A percentile compares a stretch with the other conserved stretches of the same genome.
These are phyloP conservation scores for Xylariales sp. DNA, from an alignment of 2,329 filamentous ascomycete species.

Conservation along the genomic window DNA sequence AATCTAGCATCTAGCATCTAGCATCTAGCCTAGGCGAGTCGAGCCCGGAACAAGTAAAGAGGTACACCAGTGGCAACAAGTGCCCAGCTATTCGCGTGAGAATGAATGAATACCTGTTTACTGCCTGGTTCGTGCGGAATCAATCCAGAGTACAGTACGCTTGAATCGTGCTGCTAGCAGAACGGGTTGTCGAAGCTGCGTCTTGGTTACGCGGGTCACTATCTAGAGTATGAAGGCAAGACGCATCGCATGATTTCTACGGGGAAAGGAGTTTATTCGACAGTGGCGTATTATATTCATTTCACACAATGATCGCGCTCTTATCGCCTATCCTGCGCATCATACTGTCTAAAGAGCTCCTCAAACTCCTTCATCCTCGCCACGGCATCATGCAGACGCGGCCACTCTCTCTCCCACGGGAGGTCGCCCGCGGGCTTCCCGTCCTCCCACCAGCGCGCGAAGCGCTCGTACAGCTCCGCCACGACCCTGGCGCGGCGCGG, in stretches of 20 bases:
- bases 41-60: background rate
- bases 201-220: background rate
- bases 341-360: conserved; percentile 43
- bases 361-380: conserved; percentile 40
- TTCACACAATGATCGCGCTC: background rate
- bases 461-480: conserved; percentile 67
- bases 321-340: conserved; percentile 28
- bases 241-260: background rate
- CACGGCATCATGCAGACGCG: conserved; percentile 53
- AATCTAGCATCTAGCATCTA: too few species aligned
- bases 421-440: conserved; percentile 33
- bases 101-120: too few species aligned
- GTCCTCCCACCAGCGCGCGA: conserved; percentile 52
- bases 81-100: background rate
- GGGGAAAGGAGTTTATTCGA: background rate
- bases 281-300: background rate
- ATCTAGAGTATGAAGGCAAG: background rate
- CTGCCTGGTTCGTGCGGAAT: too few species aligned
- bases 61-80: conserved; percentile 8
- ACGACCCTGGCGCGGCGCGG: conserved; percentile 60
- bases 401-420: conserved; percentile 51
- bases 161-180: background rate
- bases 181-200: background rate
- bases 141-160: too few species aligned
- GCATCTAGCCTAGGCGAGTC: too few species aligned